Evolutionary conservation across 2,329 filamentous ascomycete species (phyloP).

Genomic region (Alternaria sp.): DNA sequence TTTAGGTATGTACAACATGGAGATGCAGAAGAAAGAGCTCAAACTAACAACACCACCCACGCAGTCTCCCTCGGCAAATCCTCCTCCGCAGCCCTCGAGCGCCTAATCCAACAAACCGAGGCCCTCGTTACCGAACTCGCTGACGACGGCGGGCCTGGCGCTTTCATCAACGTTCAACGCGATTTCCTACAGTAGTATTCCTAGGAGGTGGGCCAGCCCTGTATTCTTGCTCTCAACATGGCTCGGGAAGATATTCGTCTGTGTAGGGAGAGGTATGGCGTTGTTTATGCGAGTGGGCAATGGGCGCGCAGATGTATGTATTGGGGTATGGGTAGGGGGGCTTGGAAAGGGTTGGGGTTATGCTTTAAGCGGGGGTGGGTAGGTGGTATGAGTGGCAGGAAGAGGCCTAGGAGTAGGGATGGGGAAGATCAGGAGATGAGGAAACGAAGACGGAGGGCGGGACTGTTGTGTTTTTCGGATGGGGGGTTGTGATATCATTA

Average conservation of each 20-base stretch:
- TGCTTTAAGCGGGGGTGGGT: not conserved
- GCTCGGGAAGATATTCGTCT: not conserved
- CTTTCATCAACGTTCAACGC: slow-evolving; percentile 73
- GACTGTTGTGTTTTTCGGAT: not conserved
- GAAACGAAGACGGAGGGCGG: not conserved
- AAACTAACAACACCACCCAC: not conserved
- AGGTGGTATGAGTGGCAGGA: not conserved
- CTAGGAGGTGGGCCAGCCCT: not conserved
- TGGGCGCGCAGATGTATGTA: not conserved
- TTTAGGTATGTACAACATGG: slow-evolving; percentile 63
- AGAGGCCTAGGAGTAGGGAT: not conserved
- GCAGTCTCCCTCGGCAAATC: slow-evolving; percentile 89
- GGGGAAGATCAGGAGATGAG: not conserved
- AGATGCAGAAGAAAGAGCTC: not conserved
- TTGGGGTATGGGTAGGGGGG: slow-evolving; percentile 1
- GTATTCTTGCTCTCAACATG: not conserved
- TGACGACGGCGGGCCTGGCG: slow-evolving; percentile 78
- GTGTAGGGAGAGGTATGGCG: not conserved
- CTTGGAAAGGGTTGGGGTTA: not conserved
- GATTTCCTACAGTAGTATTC: slow-evolving; percentile 41
- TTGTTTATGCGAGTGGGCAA: not conserved
- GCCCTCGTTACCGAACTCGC: slow-evolving; percentile 83
- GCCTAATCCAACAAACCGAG: slow-evolving; percentile 83
- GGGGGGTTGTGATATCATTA: not conserved
- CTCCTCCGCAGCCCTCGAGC: slow-evolving; percentile 83